phyloP scores from a whole-genome alignment of 2,329 filamentous ascomycete species.

The Arthrinium puccinioides region DNA sequence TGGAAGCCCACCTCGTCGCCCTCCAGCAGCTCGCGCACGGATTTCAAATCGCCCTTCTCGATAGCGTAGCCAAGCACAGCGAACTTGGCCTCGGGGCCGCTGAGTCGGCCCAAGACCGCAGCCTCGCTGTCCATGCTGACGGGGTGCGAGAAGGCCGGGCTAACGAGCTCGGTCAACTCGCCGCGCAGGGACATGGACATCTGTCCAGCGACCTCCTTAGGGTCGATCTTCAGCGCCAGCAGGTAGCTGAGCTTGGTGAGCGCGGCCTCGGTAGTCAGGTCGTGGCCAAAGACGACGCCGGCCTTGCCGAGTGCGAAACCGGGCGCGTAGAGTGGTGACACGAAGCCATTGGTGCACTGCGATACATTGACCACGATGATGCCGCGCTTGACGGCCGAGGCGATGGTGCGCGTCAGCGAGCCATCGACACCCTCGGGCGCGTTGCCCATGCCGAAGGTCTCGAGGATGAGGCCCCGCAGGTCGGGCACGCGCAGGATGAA shows the following conservation, averaged over 20 bases:
- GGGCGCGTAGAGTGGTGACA: constrained; percentile 70
- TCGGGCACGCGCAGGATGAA: constrained; percentile 71
- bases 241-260: constrained; percentile 87
- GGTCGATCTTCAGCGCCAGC: constrained; percentile 54
- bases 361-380: constrained; percentile 87
- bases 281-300: constrained; percentile 82
- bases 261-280: constrained; percentile 84
- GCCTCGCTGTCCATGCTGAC: constrained; percentile 38
- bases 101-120: constrained; percentile 40
- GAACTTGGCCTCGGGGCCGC: constrained; percentile 53
- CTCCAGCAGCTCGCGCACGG: constrained; percentile 60
- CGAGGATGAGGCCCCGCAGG: constrained; percentile 74
- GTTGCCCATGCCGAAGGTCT: constrained; percentile 92
- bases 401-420: constrained; percentile 69
- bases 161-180: constrained; percentile 72
- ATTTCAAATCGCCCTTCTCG: constrained; percentile 58
- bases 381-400: constrained; percentile 68
- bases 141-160: constrained; percentile 71
- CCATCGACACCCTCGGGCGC: constrained; percentile 77
- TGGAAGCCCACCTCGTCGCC: constrained; percentile 50
- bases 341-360: constrained; percentile 74
- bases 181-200: constrained; percentile 75
- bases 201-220: constrained; percentile 56
- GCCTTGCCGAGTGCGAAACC: constrained; percentile 72
- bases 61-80: constrained; percentile 76